Conservation (phyloP, 148 eudicot species). For the Cornus florida region DNA sequence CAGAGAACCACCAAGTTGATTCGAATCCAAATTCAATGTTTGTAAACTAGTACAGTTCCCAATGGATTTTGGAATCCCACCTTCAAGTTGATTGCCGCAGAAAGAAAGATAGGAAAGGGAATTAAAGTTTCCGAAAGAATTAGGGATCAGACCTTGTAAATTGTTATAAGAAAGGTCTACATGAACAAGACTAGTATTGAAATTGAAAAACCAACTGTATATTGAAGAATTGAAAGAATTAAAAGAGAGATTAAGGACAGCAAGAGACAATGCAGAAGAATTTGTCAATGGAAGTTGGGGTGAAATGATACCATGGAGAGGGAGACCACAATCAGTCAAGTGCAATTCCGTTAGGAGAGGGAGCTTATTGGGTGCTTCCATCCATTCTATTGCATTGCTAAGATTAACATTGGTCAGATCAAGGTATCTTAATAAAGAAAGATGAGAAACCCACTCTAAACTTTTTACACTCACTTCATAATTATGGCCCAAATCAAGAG, state of each 20-base stretch:
- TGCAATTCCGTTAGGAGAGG: slow-evolving; percentile 16
- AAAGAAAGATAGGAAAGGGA: slow-evolving; percentile 16
- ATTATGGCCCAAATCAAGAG: slow-evolving; percentile 9
- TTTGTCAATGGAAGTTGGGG: slow-evolving; percentile 6
- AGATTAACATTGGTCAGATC: slow-evolving; percentile 11
- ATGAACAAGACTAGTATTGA: slow-evolving; percentile 14
- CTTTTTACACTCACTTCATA: not conserved
- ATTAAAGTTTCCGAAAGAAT: slow-evolving; percentile 9
- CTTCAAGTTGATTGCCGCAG: slow-evolving; percentile 1
- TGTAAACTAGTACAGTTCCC: slow-evolving; percentile 1
- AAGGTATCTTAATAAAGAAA: slow-evolving; percentile 5
- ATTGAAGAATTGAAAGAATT: slow-evolving; percentile 16
- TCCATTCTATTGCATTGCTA: not conserved
- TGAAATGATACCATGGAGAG: not conserved
- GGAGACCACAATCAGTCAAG: slow-evolving; percentile 13
- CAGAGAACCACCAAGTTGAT: slow-evolving; percentile 12
- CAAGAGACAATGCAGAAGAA: slow-evolving; percentile 10
- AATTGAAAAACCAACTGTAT: slow-evolving; percentile 30
- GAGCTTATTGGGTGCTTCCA: slow-evolving; percentile 16
- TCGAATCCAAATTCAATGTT: slow-evolving; percentile 1
- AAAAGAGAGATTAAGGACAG: slow-evolving; percentile 1
- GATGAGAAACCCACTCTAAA: slow-evolving; percentile 20
- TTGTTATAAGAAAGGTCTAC: slow-evolving; percentile 18
- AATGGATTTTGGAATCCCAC: slow-evolving; percentile 3
- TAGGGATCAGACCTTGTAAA: slow-evolving; percentile 18